Base-by-base conservation (phyloP, 192 early-diverging fungal species). In the Chytriomyces hyalinus region DNA sequence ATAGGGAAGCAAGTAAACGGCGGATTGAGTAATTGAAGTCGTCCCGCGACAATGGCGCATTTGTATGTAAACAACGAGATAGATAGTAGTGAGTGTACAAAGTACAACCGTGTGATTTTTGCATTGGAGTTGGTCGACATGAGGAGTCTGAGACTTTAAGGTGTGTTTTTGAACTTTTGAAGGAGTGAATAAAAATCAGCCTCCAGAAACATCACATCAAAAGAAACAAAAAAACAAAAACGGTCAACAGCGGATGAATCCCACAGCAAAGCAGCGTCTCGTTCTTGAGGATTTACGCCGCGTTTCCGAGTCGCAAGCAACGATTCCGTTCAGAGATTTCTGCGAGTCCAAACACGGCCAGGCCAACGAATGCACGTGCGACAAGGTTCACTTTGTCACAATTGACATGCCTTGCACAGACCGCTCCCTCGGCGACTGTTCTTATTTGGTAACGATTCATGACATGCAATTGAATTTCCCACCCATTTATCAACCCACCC, bases 361-460 rank as follows among this genome's bases (percentile, higher is more conserved):
- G 87, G 66, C 50, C 46, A 15, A 68, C 9, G 20, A 6, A 11
- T 20, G 20, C 8, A 28, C 46, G 20, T 86, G 75, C 48, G 64
- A 26, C 64, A 48, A 85, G 76, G 50, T 90, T 7, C 90, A 91
- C 75, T 90, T 91, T 61, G 70, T 80, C 3, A 77, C 72, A n/a
- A 87, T 90, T 62, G 49, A 84, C 3, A 70, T 78, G 28, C 77
- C 86, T 1, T 78, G 89, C 67, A 91, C 90, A 20, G 88, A 87
- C 49, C 61, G 67, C 8, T 53, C 76, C 17, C 80, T 90, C 51
- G 90, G 90, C 7, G 90, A 91, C 81, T 91, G 90, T 79, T 90
- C 88, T 8, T 91, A 91, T 76, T 49, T 73, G 66, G 66, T 67
- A 17, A 36, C 36, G n/a, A 46, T 48, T 43, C 47, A 13, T 24